Evolutionary conservation across 352 stramenopile species (phyloP).

Genomic region (Aphanomyces invadans): DNA sequence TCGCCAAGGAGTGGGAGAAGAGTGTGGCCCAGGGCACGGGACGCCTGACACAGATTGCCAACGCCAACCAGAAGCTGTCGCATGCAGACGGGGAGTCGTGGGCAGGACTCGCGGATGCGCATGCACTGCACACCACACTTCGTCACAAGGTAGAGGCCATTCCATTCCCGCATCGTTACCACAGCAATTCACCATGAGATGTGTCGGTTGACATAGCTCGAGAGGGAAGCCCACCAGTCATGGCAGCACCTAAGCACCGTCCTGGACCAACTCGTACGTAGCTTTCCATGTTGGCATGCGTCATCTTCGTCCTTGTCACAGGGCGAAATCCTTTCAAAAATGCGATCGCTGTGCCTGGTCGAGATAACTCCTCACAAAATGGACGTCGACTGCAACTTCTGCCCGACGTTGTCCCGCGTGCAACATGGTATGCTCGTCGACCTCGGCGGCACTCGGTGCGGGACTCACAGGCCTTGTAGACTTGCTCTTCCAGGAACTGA

Average conservation of each 20-base stretch:
- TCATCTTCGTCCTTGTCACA: not conserved
- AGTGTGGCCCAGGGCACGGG: constrained; percentile 6
- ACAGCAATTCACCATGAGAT: not conserved
- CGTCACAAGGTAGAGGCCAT: constrained; percentile 24
- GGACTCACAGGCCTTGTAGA: constrained; percentile 39
- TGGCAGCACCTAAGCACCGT: not conserved
- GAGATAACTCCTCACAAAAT: not conserved
- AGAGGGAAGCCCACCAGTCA: constrained; percentile 17
- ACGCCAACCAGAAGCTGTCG: constrained; percentile 15
- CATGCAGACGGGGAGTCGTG: constrained; percentile 22
- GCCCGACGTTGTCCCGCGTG: not conserved
- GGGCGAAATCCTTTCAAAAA: constrained; percentile 1
- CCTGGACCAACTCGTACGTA: not conserved
- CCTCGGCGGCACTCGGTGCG: no score
- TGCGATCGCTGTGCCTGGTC: constrained; percentile 1
- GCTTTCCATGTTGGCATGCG: not conserved
- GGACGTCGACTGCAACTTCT: not conserved
- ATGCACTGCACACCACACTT: constrained; percentile 1
- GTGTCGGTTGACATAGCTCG: not conserved
- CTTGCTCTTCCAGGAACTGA: constrained; percentile 45
- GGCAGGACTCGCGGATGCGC: constrained; percentile 4
- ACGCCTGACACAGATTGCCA: constrained; percentile 22
- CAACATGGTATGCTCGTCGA: constrained; percentile 11
- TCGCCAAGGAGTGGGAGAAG: constrained; percentile 17
- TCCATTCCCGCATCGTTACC: not conserved